Evolutionary conservation across 1,284 basidiomycete genomes (phyloP).

Genomic region (Cerrena zonata): DNA sequence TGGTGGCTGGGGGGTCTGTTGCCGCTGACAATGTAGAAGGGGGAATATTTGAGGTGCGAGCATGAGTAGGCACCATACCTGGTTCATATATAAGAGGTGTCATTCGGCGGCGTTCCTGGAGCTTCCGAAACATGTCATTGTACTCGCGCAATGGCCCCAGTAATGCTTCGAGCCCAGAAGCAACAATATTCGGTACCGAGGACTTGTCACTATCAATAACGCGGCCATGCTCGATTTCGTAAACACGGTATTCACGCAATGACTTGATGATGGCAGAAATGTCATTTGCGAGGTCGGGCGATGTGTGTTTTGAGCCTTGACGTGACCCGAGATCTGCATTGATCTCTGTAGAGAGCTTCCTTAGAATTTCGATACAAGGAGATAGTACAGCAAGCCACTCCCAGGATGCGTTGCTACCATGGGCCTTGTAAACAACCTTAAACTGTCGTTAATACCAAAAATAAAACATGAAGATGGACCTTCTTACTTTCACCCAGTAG

Average conservation of each 20-base stretch:
- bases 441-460: neutral
- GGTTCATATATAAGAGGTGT: neutral
- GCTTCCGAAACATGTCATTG: constrained; percentile 10
- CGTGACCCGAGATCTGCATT: neutral
- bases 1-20: too few species aligned
- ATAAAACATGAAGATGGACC: neutral
- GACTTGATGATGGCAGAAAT: neutral
- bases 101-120: constrained; percentile 4
- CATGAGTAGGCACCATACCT: too few species aligned
- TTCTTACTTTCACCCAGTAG: constrained; percentile 31
- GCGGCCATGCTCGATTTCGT: constrained; percentile 10
- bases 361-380: constrained; percentile 31
- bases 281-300: neutral
- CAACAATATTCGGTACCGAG: constrained; percentile 9
- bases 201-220: constrained; percentile 6
- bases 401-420: constrained; percentile 34
- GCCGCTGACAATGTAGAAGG: too few species aligned
- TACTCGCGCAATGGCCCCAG: constrained; percentile 10
- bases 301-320: neutral
- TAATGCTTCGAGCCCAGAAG: constrained; percentile 6
- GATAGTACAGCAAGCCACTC: constrained; percentile 35
- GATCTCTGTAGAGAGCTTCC: constrained; percentile 20
- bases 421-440: constrained; percentile 27
- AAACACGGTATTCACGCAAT: neutral
- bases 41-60: too few species aligned